Base-by-base conservation (phyloP, 345 rosid genomes). In the Lumnitzera littorea region DNA sequence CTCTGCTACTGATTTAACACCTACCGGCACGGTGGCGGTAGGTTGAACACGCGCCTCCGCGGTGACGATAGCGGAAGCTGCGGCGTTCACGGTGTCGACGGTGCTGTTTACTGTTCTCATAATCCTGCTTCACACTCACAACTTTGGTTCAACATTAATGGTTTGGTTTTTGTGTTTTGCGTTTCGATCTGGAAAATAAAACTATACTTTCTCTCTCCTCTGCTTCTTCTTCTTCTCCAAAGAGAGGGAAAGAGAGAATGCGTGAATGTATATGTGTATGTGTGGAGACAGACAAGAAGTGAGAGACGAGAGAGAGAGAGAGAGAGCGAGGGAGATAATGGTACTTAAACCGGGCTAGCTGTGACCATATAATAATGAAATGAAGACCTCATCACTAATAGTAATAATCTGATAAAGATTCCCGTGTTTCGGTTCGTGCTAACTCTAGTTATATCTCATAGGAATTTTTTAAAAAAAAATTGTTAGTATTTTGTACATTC, bases 71-170 rank as follows among this genome's bases (percentile, higher is more conserved):
- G 98, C 98, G 4, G 96, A 62, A 20, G 98, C 98, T 41, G 98
- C 98, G 72, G 98, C 98, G 89, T 87, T 89, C 24, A 87, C 82
- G 20, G 94, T 92, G 60, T 87, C 89, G 68, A 87, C 82, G 77
- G 82, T 85, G 72, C 70, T 70, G 74, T 72, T 76, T 2, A 73
- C 74, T 69, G 67, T 74, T 50, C 79, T 78, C 91, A 82, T 85
- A 57, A 53, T 69, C 27, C 67, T 51, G 57, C 65, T 58, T 49
- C 58, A 64, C 54, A 50, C 76, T 52, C 29, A 49, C n/a, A 47
- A 36, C 12, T 15, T 48, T 63, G 46, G 11, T 2, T 9, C 36
- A 27, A 53, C 67, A 63, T n/a, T 9, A 52, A 54, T 11, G 7
- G 46, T 23, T 15, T 15, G 31, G 31, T 27, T 50, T 24, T 29